Conservation (phyloP, 2,329 filamentous ascomycete species). For the Colletotrichum sp. region DNA sequence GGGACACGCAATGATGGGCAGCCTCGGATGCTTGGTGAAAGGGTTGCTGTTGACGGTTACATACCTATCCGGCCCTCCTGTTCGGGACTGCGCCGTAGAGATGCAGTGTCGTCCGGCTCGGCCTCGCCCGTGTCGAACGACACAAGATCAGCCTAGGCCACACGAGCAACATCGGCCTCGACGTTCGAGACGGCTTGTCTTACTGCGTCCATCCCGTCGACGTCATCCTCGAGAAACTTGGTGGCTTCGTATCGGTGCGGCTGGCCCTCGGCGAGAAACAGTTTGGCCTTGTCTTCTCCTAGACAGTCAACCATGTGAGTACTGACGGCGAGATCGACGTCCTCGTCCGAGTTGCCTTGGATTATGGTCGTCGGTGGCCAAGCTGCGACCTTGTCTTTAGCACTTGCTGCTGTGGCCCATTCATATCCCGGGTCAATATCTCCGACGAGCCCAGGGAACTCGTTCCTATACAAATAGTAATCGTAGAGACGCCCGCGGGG, state of each 20-base stretch:
- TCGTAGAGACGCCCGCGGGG: constrained; percentile 33
- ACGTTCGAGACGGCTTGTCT: constrained; percentile 27
- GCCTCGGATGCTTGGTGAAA: background rate
- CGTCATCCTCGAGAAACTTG: constrained; percentile 33
- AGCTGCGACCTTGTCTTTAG: constrained; percentile 8
- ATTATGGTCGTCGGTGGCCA: constrained; percentile 41
- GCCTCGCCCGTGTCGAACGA: background rate
- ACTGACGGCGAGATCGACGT: constrained; percentile 33
- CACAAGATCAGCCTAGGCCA: background rate
- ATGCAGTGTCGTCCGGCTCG: background rate
- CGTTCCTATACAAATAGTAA: constrained; percentile 37
- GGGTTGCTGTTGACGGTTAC: background rate
- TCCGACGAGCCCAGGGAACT: constrained; percentile 30
- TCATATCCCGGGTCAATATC: constrained; percentile 35
- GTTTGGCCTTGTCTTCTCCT: constrained; percentile 27
- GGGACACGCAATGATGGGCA: background rate
- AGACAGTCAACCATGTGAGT: constrained; percentile 29
- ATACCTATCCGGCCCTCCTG: background rate
- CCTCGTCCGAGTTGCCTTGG: constrained; percentile 33
- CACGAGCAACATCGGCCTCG: constrained; percentile 15
- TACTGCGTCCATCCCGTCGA: constrained; percentile 30
- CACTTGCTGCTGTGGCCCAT: constrained; percentile 26
- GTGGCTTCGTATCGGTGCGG: constrained; percentile 33
- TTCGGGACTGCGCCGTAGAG: background rate
- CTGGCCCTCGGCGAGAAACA: constrained; percentile 30